Conservation (phyloP, 2,329 filamentous ascomycete genomes). For the Colletotrichum incanum region DNA sequence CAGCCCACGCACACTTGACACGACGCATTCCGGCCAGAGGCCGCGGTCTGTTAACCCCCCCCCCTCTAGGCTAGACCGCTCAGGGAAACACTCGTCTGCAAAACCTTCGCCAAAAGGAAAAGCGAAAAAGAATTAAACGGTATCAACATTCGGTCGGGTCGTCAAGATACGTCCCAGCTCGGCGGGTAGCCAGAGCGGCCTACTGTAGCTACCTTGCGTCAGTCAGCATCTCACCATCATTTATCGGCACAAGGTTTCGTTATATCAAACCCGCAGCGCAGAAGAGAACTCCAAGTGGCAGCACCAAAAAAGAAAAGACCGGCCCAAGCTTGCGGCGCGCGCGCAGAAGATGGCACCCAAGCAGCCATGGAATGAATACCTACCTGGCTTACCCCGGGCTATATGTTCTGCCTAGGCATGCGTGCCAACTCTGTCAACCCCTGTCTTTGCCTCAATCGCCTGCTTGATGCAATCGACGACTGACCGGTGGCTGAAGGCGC, state of each 20-base stretch:
- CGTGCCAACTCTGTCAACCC: constrained; percentile 5
- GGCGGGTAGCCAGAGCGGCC: constrained; percentile 14
- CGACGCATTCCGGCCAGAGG: constrained; percentile 4
- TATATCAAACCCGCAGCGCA: constrained; percentile 14
- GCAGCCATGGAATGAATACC: not conserved
- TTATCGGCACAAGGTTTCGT: constrained; percentile 8
- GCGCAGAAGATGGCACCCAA: constrained; percentile 4
- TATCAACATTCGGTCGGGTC: not conserved
- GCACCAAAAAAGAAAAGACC: not conserved
- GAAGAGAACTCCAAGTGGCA: not conserved
- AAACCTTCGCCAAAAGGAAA: not conserved
- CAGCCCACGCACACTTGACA: constrained; percentile 25
- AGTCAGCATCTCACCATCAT: constrained; percentile 30
- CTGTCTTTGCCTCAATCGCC: constrained; percentile 7
- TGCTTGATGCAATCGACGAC: not conserved
- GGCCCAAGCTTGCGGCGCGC: constrained; percentile 13
- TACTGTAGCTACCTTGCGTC: constrained; percentile 16
- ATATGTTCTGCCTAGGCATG: not conserved
- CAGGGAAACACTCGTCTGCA: constrained; percentile 2
- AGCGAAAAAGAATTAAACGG: not conserved
- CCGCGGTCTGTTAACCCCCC: not conserved
- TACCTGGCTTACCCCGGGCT: not conserved
- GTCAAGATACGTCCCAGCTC: constrained; percentile 30
- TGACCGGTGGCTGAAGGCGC: not conserved
- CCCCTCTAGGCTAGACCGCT: constrained; percentile 8